Conservation (phyloP, 768 basidiomycete species). For the Lentinula guzmanii region DNA sequence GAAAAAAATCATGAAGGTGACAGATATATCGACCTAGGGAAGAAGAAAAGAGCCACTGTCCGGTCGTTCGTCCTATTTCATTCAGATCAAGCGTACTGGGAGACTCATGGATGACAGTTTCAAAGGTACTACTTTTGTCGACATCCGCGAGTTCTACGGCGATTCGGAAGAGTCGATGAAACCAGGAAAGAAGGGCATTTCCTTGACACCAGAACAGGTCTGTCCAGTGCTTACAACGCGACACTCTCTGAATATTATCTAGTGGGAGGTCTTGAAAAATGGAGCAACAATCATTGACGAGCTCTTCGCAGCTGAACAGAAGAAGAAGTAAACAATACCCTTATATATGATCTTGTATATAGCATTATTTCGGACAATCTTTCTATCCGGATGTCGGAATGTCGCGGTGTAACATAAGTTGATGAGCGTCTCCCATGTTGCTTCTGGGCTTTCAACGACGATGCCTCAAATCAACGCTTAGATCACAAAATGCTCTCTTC, state of each 20-base stretch:
- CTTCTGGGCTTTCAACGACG: neutral
- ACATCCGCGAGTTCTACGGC: constrained; percentile 73
- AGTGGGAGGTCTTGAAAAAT: constrained; percentile 58
- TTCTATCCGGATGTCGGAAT: neutral
- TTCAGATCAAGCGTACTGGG: neutral
- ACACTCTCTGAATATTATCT: neutral
- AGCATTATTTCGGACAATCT: no score
- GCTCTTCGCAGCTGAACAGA: constrained; percentile 26
- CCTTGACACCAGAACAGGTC: constrained; percentile 61
- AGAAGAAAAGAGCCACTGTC: constrained; percentile 64
- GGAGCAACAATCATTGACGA: constrained; percentile 42
- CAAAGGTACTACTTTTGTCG: constrained; percentile 51
- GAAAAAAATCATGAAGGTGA: constrained; percentile 31
- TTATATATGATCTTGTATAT: neutral
- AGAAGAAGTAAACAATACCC: neutral
- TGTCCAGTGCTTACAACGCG: constrained; percentile 6
- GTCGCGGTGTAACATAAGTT: neutral
- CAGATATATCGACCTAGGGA: constrained; percentile 65
- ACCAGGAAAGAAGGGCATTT: constrained; percentile 80
- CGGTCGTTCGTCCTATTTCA: constrained; percentile 9
- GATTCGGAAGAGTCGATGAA: constrained; percentile 44
- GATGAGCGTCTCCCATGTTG: neutral
- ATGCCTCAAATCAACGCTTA: neutral
- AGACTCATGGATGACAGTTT: constrained; percentile 17
- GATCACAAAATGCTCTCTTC: neutral